Percentiles rank a stretch among this genome's conserved stretches.
phyloP scores from a whole-genome alignment of 2,329 filamentous ascomycete genomes.

The Ophiostoma sp. region DNA sequence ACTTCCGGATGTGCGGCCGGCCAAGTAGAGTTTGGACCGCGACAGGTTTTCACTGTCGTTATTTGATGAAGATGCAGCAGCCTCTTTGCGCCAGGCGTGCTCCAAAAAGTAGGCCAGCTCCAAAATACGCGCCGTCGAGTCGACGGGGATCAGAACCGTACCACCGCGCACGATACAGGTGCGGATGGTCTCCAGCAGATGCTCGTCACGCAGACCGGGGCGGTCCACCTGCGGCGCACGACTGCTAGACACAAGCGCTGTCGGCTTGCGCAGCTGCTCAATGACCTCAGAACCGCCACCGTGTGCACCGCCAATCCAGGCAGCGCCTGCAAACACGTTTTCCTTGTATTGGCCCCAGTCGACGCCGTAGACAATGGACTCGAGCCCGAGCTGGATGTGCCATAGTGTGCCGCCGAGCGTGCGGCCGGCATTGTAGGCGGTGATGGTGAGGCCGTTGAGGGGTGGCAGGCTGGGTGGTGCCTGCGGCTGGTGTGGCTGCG shows the following conservation, averaged over 20 bases:
- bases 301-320: slow-evolving; percentile 76
- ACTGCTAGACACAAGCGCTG: slow-evolving; percentile 88
- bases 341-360: slow-evolving; percentile 99
- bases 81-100: slow-evolving; percentile 79
- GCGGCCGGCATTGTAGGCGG: slow-evolving; percentile 94
- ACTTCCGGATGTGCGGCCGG: slow-evolving; percentile 80
- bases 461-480: slow-evolving; percentile 86
- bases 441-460: slow-evolving; percentile 87
- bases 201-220: slow-evolving; percentile 81
- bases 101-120: slow-evolving; percentile 92
- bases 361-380: slow-evolving; percentile 95
- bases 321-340: slow-evolving; percentile 89
- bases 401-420: slow-evolving; percentile 97
- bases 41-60: slow-evolving; percentile 52
- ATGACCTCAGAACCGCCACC: slow-evolving; percentile 84
- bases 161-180: slow-evolving; percentile 77
- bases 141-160: slow-evolving; percentile 88
- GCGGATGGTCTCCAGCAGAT: slow-evolving; percentile 79
- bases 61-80: slow-evolving; percentile 44
- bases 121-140: slow-evolving; percentile 91
- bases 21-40: slow-evolving; percentile 70
- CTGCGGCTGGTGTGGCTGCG: slow-evolving; percentile 88
- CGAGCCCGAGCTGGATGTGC: slow-evolving; percentile 95
- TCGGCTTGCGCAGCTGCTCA: slow-evolving; percentile 89
- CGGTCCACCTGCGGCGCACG: slow-evolving; percentile 68